Conservation (phyloP, 140 eudicot species). For the Anethum foeniculum region DNA sequence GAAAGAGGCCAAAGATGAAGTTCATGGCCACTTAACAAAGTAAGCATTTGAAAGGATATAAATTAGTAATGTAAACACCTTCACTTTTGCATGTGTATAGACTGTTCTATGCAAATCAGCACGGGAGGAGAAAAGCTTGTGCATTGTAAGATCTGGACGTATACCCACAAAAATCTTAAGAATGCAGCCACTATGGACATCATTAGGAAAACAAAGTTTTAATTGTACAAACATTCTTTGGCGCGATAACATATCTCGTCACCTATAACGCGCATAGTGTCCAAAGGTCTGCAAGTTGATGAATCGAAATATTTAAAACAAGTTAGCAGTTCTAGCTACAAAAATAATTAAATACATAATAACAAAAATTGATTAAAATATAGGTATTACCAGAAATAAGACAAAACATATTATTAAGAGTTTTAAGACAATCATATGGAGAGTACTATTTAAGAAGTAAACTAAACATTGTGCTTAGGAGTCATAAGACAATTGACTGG, state of each 20-base stretch:
- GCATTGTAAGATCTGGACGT: constrained; percentile 66
- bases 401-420: background rate
- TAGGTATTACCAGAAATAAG: background rate
- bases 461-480: background rate
- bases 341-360: background rate
- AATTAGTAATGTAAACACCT: constrained; percentile 29
- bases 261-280: constrained; percentile 80
- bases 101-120: constrained; percentile 95
- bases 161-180: constrained; percentile 6
- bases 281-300: constrained; percentile 57
- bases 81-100: constrained; percentile 85
- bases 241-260: constrained; percentile 89
- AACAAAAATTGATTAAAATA: background rate
- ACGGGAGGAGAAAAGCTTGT: constrained; percentile 75
- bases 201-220: constrained; percentile 3
- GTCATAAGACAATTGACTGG: background rate
- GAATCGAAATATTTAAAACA: background rate
- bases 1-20: background rate
- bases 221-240: constrained; percentile 66
- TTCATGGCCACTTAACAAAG: background rate
- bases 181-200: constrained; percentile 2
- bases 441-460: background rate
- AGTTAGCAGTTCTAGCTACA: background rate
- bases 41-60: background rate
- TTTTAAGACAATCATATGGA: background rate